Percentiles rank a stretch among this genome's conserved stretches.
These are phyloP conservation scores for Spergularia azorica DNA, from an alignment of 179 eudicot genomes.

Conservation along the genomic window DNA sequence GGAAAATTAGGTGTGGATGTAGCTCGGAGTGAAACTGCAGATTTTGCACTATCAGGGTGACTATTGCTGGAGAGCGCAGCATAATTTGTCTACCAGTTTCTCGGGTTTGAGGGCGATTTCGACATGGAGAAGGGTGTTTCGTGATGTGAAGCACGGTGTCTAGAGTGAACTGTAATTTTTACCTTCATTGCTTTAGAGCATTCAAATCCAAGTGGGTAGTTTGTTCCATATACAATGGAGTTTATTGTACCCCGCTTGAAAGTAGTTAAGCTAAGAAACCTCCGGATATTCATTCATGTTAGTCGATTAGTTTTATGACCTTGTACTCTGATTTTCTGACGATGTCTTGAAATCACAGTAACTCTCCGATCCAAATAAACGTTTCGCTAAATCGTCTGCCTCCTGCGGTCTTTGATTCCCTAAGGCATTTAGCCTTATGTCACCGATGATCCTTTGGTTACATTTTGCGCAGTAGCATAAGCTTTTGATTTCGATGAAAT, in stretches of 20 bases:
- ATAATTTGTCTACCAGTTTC: not conserved
- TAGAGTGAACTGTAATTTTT: not conserved
- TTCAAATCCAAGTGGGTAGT: slow-evolving; percentile 23
- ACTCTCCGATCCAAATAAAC: not conserved
- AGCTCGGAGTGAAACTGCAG: slow-evolving; percentile 16
- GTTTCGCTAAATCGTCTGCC: too few species aligned
- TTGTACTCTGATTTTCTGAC: not conserved
- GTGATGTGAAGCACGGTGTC: not conserved
- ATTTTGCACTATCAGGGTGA: slow-evolving; percentile 1
- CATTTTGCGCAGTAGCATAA: too few species aligned
- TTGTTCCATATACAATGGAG: not conserved
- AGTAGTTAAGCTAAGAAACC: not conserved
- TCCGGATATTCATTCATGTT: not conserved
- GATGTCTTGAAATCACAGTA: not conserved
- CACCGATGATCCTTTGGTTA: too few species aligned
- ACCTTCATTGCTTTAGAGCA: slow-evolving; percentile 4
- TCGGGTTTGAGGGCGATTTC: not conserved
- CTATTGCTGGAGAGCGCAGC: not conserved
- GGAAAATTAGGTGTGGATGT: slow-evolving; percentile 13
- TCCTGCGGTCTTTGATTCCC: too few species aligned
- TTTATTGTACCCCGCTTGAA: slow-evolving; percentile 4
- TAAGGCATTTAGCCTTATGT: too few species aligned
- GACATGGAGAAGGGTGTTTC: not conserved
- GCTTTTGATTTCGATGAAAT: too few species aligned
- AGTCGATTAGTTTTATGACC: not conserved